Percentiles rank a stretch among this genome's conserved stretches.
Conservation (phyloP, 805 yeast genomes). For the Lipomyces chichibuensis region DNA sequence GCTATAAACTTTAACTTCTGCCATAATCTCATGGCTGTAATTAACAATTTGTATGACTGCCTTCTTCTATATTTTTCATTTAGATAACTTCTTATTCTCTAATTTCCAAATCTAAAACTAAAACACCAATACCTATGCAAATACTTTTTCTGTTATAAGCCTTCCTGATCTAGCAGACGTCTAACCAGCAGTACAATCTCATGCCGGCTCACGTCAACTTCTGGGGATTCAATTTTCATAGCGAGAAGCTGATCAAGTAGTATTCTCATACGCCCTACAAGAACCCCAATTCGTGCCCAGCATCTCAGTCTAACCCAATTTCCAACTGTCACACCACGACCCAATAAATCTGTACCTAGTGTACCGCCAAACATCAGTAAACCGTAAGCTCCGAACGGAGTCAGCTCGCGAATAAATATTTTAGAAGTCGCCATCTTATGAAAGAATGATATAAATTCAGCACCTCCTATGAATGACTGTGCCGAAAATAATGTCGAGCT, state of each 20-base stretch:
- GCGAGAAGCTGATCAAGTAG: constrained; percentile 71
- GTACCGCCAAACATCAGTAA: constrained; percentile 82
- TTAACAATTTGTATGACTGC: no score
- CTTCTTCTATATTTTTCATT: no score
- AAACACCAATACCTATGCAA: not conserved
- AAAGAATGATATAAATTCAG: constrained; percentile 65
- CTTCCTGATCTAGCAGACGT: constrained; percentile 43
- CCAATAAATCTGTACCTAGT: constrained; percentile 58
- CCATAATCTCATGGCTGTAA: no score
- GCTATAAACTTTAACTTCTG: no score
- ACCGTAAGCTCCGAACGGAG: constrained; percentile 76
- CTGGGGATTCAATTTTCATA: constrained; percentile 58
- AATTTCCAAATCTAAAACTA: not conserved
- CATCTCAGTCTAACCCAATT: constrained; percentile 89
- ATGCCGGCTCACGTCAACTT: constrained; percentile 38
- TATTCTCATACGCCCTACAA: constrained; percentile 68
- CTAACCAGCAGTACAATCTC: constrained; percentile 42
- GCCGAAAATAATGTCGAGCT: constrained; percentile 71
- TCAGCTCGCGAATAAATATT: constrained; percentile 69
- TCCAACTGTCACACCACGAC: constrained; percentile 78
- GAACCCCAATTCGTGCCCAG: constrained; percentile 92
- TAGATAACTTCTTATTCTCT: no score
- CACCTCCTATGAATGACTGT: constrained; percentile 45
- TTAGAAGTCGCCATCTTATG: constrained; percentile 61
- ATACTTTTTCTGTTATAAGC: constrained; percentile 24